Evolutionary conservation across 768 basidiomycete genomes (phyloP).

Genomic region (Tylopilus sp.): DNA sequence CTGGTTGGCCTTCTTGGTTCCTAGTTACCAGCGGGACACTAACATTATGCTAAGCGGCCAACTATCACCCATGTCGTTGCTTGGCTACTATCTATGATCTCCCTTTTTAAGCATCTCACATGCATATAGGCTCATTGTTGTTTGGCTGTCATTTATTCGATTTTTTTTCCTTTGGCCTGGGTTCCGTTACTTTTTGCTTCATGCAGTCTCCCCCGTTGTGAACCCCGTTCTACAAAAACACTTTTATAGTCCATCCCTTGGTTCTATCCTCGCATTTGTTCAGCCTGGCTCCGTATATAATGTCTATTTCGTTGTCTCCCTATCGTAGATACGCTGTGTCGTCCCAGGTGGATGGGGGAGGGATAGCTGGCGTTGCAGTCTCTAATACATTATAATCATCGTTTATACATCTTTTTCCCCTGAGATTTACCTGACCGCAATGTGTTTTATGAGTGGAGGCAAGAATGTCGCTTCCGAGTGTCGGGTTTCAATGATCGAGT

Average conservation of each 20-base stretch:
- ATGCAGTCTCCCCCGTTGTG: conserved; percentile 12
- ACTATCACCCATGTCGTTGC: conserved; percentile 21
- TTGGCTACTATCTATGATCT: conserved; percentile 30
- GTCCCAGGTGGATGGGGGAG: conserved; percentile 1
- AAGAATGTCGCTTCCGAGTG: no score
- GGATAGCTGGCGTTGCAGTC: conserved; percentile 15
- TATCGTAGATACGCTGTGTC: conserved; percentile 27
- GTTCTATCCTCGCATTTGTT: conserved; percentile 21
- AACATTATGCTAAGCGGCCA: conserved; percentile 23
- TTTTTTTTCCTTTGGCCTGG: conserved; percentile 12
- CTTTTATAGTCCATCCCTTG: conserved; percentile 17
- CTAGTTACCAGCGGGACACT: conserved; percentile 22
- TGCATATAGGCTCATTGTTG: conserved; percentile 23
- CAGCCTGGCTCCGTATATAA: conserved; percentile 27
- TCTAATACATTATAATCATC: conserved; percentile 36
- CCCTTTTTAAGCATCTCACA: conserved; percentile 23
- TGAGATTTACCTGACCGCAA: no score
- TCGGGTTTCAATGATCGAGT: no score
- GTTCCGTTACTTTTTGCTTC: conserved; percentile 9
- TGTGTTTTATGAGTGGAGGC: no score
- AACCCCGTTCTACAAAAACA: conserved; percentile 14
- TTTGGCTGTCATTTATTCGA: conserved; percentile 28
- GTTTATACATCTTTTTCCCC: conserved; percentile 24
- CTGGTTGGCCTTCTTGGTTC: conserved; percentile 13
- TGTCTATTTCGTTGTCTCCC: conserved; percentile 23